phyloP scores from a whole-genome alignment of 176 grass and related monocot genomes.

The Saccharum spontaneum region DNA sequence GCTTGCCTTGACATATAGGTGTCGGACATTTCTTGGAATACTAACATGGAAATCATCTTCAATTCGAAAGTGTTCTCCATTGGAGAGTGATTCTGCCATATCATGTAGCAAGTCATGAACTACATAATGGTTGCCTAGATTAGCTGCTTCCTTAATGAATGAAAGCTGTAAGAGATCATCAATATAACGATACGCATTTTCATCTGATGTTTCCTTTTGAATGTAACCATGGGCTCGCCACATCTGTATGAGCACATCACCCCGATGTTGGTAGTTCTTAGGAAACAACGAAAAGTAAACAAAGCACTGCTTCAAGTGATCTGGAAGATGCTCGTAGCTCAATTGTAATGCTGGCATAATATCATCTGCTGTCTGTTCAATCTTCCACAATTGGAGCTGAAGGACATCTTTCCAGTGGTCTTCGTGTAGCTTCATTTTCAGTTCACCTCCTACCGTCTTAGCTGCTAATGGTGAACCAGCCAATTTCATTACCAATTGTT shows the following conservation, averaged over 20 bases:
- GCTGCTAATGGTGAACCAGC: conserved; percentile 53
- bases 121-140: conserved; percentile 28
- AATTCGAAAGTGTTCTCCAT: conserved; percentile 45
- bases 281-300: conserved; percentile 54
- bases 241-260: conserved; percentile 31
- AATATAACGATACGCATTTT: conserved; percentile 34
- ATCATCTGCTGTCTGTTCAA: conserved; percentile 41
- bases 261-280: conserved; percentile 28
- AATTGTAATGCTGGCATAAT: conserved; percentile 50
- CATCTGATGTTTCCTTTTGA: conserved; percentile 21
- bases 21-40: conserved; percentile 32
- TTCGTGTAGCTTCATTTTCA: conserved; percentile 24
- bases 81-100: conserved; percentile 38
- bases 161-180: conserved; percentile 39
- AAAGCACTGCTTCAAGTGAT: conserved; percentile 53
- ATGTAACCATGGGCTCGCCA: conserved; percentile 61
- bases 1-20: conserved; percentile 46
- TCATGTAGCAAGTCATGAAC: conserved; percentile 64
- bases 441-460: conserved; percentile 23
- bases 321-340: conserved; percentile 49
- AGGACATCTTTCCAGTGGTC: conserved; percentile 35
- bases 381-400: conserved; percentile 40
- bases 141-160: conserved; percentile 39
- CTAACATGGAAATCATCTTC: conserved; percentile 29
- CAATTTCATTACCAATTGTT: conserved; percentile 24